Evolutionary conservation across 352 stramenopile genomes (phyloP), one percentile per base, ranked within the genome.

Genomic region (Phytophthora idaei): DNA sequence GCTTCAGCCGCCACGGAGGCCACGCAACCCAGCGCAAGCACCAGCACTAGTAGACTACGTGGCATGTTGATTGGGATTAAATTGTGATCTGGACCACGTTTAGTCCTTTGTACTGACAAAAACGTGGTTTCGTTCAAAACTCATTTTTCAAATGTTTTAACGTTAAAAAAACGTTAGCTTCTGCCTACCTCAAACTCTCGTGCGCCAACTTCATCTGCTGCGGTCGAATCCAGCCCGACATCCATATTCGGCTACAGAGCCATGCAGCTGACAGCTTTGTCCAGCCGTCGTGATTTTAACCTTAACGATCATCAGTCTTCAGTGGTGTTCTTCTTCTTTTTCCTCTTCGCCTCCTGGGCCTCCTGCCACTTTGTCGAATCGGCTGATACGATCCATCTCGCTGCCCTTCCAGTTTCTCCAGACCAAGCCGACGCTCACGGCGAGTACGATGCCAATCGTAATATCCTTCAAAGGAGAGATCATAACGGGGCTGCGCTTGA

Each of bases 321-420:
- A n/a, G 14, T 21, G 25, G 21, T 6, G 39, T 64, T 55, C 8
- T 21, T 25, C 39, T 21, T 25, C 21, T 21, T 47, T 15, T 66
- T 55, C 25, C 53, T 36, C 29, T 59, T 47, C 7, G 34, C 44
- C 80, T 90, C 61, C 69, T 90, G 72, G 47, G 56, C 47, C 57
- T 92, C 77, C 64, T 90, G 80, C 67, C 73, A 87, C 77, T 87
- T 21, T 86, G 78, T 94, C 93, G 77, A 74, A 94, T 57, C 65
- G 57, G 69, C 78, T 77, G 60, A 88, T 90, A 61, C 79, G 81
- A 58, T 85, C 78, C 58, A 93, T 77, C 67, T 93, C 79, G 29
- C 52, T 75, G 60, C 78, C 64, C 63, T 90, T 86, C 64, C 68
- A 83, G 57, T 76, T 68, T 72, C 82, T 77, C 79, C 81, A 93